These are phyloP conservation scores for Phytophthora palmivora DNA, from an alignment of 352 stramenopile genomes.

Conservation along the genomic window DNA sequence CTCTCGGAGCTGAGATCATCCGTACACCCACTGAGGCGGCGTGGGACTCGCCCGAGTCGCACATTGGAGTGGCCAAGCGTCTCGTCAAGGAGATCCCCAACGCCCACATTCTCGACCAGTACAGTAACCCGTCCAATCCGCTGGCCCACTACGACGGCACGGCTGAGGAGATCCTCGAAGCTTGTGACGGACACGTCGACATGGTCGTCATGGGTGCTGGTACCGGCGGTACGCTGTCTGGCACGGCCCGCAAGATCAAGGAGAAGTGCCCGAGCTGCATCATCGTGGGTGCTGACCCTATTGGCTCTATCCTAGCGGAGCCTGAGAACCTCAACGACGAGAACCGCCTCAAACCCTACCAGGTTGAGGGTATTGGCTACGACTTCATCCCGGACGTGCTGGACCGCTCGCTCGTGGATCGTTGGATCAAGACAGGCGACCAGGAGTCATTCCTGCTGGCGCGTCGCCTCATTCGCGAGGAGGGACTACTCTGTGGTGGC, in stretches of 20 bases:
- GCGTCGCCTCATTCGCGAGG: slow-evolving; percentile 93
- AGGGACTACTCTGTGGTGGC: slow-evolving; percentile 95
- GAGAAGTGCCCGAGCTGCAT: slow-evolving; percentile 88
- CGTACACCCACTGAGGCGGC: slow-evolving; percentile 96
- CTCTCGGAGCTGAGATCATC: slow-evolving; percentile 96
- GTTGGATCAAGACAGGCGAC: slow-evolving; percentile 96
- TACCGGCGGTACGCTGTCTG: slow-evolving; percentile 96
- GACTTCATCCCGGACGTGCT: slow-evolving; percentile 97
- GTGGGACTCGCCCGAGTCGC: slow-evolving; percentile 95
- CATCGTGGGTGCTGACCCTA: slow-evolving; percentile 91
- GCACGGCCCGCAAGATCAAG: slow-evolving; percentile 94
- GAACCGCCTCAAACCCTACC: slow-evolving; percentile 90
- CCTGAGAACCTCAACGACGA: slow-evolving; percentile 95
- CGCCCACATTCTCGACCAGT: slow-evolving; percentile 96
- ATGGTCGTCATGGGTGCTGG: slow-evolving; percentile 95
- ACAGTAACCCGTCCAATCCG: slow-evolving; percentile 97
- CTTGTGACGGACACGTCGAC: slow-evolving; percentile 94
- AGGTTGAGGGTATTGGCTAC: slow-evolving; percentile 97
- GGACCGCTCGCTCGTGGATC: slow-evolving; percentile 93
- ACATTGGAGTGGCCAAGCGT: slow-evolving; percentile 94
- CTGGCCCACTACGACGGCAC: slow-evolving; percentile 97
- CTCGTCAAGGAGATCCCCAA: slow-evolving; percentile 96
- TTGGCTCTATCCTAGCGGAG: slow-evolving; percentile 94
- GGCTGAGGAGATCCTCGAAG: slow-evolving; percentile 94
- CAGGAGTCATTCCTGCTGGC: slow-evolving; percentile 95